Evolutionary conservation across 208 protist genomes (phyloP), one percentile per base, ranked within the genome.

Genomic region (Zelonia costaricensis): DNA sequence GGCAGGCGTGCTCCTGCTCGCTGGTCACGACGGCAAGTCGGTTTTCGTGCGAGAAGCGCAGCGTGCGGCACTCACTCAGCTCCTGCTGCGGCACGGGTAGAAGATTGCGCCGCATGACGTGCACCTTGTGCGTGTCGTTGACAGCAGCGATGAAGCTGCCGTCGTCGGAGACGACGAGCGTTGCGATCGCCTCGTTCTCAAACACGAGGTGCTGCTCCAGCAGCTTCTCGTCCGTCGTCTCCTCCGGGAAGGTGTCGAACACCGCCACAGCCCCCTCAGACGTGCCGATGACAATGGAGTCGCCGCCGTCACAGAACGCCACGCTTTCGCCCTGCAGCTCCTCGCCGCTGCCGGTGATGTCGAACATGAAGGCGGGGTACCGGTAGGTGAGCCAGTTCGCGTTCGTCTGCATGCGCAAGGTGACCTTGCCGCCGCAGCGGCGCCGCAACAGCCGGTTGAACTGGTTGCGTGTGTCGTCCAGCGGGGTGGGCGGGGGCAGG

Each of bases 191-290:
- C 55, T 92, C 82, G 38, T 88, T 85, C 54, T 95, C 90, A 58
- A 93, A 93, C 16, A 92, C 69, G 27, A 92, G 40, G 53, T 93
- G 90, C 55, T 93, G 86, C 67, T 92, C 86, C 18, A 91, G 64
- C 5, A 92, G 67, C 51, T 92, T 92, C 46, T 93, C 84, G 31
- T 74, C 71, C 38, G 69, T 71, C 10, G 64, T 59, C 40, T 93
- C 84, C 51, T 91, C 86, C 16, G 83, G 78, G 62, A 91, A 91
- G 10, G 84, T 92, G 71, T 93, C 82, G 59, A 95, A 95, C 38
- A 93, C 58, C 2, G 80, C 78, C 22, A 95, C 65, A 3, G 67
- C 75, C 20, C 90, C 90, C 46, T 95, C 86, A 28, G 84, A 88
- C 18, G 86, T 95, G 38, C 90, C 90, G 25, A 93, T 87, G 40